phyloP scores from a whole-genome alignment of 371 early-diverging fungal species.

The Mortierella polycephala region DNA sequence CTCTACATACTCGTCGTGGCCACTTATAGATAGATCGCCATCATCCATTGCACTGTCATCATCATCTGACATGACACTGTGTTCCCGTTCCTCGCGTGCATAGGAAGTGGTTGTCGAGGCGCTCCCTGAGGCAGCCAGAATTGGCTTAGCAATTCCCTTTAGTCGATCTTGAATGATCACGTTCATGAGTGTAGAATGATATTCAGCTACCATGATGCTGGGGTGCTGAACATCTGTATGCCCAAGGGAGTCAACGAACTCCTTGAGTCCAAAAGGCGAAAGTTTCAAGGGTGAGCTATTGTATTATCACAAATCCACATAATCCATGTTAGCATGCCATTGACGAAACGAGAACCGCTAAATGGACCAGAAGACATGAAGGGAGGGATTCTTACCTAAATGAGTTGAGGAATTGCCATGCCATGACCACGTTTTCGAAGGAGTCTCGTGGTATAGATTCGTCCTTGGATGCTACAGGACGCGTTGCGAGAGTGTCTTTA shows the following conservation, averaged over 20 bases:
- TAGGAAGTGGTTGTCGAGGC: constrained; percentile 8
- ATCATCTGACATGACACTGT: constrained; percentile 43
- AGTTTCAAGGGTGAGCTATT: constrained; percentile 50
- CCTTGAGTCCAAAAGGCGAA: constrained; percentile 56
- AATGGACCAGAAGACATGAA: too few species aligned
- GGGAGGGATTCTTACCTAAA: constrained; percentile 33
- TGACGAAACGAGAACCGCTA: too few species aligned
- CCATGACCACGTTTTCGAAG: constrained; percentile 46
- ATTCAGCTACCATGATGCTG: constrained; percentile 52
- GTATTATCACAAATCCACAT: too few species aligned
- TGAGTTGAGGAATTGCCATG: constrained; percentile 56
- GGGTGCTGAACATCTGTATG: constrained; percentile 42
- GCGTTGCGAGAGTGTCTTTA: constrained; percentile 8
- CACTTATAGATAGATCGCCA: constrained; percentile 32
- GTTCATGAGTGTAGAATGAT: constrained; percentile 49
- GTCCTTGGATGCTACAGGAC: constrained; percentile 25
- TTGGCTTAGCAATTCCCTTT: constrained; percentile 43
- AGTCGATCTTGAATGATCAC: constrained; percentile 51
- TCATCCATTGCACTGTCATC: constrained; percentile 35
- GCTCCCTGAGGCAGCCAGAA: constrained; percentile 7
- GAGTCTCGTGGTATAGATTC: constrained; percentile 21
- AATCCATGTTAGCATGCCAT: too few species aligned
- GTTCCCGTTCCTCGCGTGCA: constrained; percentile 29
- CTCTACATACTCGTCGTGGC: constrained; percentile 33
- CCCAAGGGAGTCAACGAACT: constrained; percentile 49